Percentiles rank a stretch among this genome's conserved stretches.
These are phyloP conservation scores for Metarhizium album DNA, from an alignment of 2,329 filamentous ascomycete species.

Conservation along the genomic window DNA sequence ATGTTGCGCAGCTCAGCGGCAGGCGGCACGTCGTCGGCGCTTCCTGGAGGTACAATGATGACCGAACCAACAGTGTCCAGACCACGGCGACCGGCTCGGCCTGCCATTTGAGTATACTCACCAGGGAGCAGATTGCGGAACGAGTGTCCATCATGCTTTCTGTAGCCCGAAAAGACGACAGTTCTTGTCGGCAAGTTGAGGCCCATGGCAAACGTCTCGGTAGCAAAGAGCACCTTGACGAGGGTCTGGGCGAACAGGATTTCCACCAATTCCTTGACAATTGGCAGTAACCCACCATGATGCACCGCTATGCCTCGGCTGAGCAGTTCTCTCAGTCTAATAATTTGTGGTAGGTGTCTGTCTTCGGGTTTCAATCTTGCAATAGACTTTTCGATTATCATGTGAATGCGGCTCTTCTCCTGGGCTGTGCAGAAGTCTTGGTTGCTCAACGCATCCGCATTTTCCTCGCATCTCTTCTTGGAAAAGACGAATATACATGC, in stretches of 20 bases:
- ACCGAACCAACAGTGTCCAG: conserved; percentile 88
- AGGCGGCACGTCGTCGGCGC: conserved; percentile 78
- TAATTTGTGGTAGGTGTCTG: conserved; percentile 80
- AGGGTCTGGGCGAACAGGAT: conserved; percentile 91
- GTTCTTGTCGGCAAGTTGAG: conserved; percentile 91
- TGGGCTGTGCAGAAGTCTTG: conserved; percentile 87
- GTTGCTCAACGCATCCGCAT: conserved; percentile 88
- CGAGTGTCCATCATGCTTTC: conserved; percentile 87
- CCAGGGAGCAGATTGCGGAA: conserved; percentile 88
- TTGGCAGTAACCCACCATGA: conserved; percentile 86
- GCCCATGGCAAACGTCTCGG: conserved; percentile 98
- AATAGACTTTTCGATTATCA: conserved; percentile 93
- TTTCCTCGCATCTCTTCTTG: conserved; percentile 94
- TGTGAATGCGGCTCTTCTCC: conserved; percentile 94
- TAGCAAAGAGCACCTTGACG: conserved; percentile 94
- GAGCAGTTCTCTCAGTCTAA: conserved; percentile 74
- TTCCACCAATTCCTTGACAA: conserved; percentile 96
- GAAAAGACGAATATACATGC: conserved; percentile 98
- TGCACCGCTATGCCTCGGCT: conserved; percentile 89
- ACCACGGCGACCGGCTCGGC: conserved; percentile 83
- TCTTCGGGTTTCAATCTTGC: conserved; percentile 87
- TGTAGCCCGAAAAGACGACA: conserved; percentile 93
- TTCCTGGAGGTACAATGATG: conserved; percentile 76
- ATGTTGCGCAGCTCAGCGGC: conserved; percentile 76
- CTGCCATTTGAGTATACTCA: conserved; percentile 98